phyloP scores from a whole-genome alignment of 169 alveolate genomes.

The Plasmodium malariae region DNA sequence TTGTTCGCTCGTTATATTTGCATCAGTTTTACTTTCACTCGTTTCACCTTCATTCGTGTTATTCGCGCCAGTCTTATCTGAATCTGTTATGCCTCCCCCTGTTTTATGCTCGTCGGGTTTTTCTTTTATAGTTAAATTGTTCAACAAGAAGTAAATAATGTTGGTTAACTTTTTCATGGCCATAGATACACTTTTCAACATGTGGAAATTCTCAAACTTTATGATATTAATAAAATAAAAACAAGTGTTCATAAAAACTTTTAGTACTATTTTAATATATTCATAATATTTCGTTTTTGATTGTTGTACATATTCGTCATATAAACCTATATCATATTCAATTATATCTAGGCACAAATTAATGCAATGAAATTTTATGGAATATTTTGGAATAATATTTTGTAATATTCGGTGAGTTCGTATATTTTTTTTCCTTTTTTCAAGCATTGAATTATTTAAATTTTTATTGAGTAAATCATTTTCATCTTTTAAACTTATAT shows the following conservation, averaged over 20 bases:
- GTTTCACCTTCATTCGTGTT: too few species aligned
- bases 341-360: conserved; percentile 60
- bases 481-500: conserved; percentile 62
- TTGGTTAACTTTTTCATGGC: conserved; percentile 66
- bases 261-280: conserved; percentile 47
- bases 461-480: conserved; percentile 26
- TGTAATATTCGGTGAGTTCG: conserved; percentile 61
- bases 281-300: conserved; percentile 63
- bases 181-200: conserved; percentile 68
- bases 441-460: background rate
- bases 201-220: conserved; percentile 33
- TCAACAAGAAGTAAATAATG: conserved; percentile 35
- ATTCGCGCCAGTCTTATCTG: too few species aligned
- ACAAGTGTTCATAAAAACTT: conserved; percentile 61
- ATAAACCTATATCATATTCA: conserved; percentile 67
- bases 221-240: conserved; percentile 57
- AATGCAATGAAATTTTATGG: conserved; percentile 68
- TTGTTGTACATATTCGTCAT: conserved; percentile 67
- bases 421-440: conserved; percentile 32
- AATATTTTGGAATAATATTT: conserved; percentile 63
- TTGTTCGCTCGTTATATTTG: background rate
- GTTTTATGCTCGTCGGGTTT: conserved; percentile 9
- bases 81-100: background rate
- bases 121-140: conserved; percentile 37
- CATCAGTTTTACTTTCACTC: too few species aligned